Evolutionary conservation across 1,284 basidiomycete genomes (phyloP).

Genomic region (Tetrapyrgos nigripes): DNA sequence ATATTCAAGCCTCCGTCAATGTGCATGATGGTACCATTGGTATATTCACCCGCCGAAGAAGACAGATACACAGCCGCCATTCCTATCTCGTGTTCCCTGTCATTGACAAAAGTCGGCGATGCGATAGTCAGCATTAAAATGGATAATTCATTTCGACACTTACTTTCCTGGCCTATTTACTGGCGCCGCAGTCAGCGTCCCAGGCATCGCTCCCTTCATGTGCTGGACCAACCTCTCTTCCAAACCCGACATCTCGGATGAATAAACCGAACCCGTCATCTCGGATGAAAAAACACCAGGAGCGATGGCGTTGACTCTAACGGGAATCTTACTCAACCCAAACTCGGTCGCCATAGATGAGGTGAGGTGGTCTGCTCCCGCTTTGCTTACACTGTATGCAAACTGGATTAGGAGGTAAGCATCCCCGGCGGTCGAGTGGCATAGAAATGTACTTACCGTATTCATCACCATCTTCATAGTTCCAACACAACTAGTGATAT

Average conservation of each 20-base stretch:
- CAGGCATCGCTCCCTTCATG: conserved; percentile 11
- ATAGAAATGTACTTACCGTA: not conserved
- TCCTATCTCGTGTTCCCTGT: conserved; percentile 35
- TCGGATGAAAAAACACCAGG: conserved; percentile 37
- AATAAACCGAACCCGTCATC: conserved; percentile 28
- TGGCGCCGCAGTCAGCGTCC: conserved; percentile 24
- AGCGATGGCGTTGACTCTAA: conserved; percentile 38
- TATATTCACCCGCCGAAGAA: conserved; percentile 32
- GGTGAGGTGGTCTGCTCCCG: conserved; percentile 37
- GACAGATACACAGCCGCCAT: conserved; percentile 33
- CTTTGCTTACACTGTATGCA: conserved; percentile 44
- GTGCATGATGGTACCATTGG: conserved; percentile 34
- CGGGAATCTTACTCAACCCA: conserved; percentile 31
- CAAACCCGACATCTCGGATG: no score
- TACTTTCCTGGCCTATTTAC: conserved; percentile 24
- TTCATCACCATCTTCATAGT: conserved; percentile 15
- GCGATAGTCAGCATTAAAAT: not conserved
- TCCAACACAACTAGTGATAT: conserved; percentile 37
- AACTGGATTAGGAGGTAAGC: conserved; percentile 25
- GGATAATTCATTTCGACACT: not conserved
- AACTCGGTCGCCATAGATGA: conserved; percentile 39
- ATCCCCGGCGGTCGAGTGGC: not conserved
- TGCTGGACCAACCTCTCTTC: conserved; percentile 37
- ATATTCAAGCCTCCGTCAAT: conserved; percentile 35
- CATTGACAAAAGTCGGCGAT: not conserved